A percentile compares a stretch with the other conserved stretches of the same genome.
Conservation (phyloP, 2,329 filamentous ascomycete species). For the Diplocarpon mali region DNA sequence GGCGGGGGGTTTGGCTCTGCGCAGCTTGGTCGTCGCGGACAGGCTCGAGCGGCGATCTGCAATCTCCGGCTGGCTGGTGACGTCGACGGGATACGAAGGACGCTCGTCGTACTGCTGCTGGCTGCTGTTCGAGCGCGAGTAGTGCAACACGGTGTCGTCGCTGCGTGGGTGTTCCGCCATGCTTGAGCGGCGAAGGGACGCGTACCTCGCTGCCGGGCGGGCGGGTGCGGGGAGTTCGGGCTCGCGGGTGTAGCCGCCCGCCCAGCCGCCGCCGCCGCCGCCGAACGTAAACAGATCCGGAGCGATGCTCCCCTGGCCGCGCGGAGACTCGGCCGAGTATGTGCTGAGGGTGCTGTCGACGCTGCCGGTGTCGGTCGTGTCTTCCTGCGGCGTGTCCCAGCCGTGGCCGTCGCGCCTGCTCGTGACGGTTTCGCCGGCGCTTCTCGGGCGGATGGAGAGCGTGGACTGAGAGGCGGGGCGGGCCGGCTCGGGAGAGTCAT, state of each 20-base stretch:
- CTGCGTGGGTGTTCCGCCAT: constrained; percentile 7
- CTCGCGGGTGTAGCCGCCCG: constrained; percentile 1
- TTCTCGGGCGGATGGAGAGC: constrained; percentile 22
- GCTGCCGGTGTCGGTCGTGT: constrained; percentile 21
- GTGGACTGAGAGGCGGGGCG: constrained; percentile 17
- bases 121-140: not conserved
- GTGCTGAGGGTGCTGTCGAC: constrained; percentile 16
- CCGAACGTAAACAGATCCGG: constrained; percentile 22
- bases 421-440: constrained; percentile 26
- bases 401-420: constrained; percentile 27
- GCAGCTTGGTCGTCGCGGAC: constrained; percentile 16
- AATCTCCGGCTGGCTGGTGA: constrained; percentile 11
- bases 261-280: constrained; percentile 19
- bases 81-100: constrained; percentile 10
- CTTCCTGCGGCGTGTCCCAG: constrained; percentile 26
- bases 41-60: constrained; percentile 25
- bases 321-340: constrained; percentile 11
- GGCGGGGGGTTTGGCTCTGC: constrained; percentile 8
- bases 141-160: constrained; percentile 13
- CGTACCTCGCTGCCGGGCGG: not conserved
- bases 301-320: constrained; percentile 12
- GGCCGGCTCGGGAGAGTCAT: constrained; percentile 8
- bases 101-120: constrained; percentile 3
- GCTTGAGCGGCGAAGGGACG: not conserved
- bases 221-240: not conserved